Percentiles rank a stretch among this genome's conserved stretches.
Evolutionary conservation across 257 asterid genomes (phyloP).

Genomic region (Jacaranda mimosifolia): DNA sequence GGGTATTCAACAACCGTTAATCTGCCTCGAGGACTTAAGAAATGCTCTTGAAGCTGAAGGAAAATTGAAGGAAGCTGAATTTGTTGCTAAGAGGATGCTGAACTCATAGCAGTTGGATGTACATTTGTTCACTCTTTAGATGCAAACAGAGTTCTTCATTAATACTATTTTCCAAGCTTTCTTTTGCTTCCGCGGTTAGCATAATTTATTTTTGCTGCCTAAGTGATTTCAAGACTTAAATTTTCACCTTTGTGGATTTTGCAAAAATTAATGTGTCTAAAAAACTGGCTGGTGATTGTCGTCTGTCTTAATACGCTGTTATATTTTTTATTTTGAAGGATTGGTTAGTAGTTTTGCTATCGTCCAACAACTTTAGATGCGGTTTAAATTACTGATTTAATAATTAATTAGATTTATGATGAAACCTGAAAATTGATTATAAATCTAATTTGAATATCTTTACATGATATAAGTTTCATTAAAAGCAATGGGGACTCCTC

Average conservation of each 20-base stretch:
- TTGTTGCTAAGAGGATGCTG: constrained; percentile 71
- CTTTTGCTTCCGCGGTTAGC: neutral
- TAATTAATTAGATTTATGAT: too few species aligned
- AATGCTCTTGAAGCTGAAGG: constrained; percentile 66
- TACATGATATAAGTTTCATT: too few species aligned
- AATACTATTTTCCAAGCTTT: neutral
- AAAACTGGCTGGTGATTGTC: neutral
- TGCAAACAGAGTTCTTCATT: neutral
- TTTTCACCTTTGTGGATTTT: neutral
- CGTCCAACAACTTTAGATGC: too few species aligned
- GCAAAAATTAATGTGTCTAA: neutral
- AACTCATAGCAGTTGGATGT: constrained; percentile 20
- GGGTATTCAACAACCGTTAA: constrained; percentile 57
- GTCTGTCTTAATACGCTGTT: too few species aligned
- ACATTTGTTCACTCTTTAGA: constrained; percentile 10
- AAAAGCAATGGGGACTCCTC: too few species aligned
- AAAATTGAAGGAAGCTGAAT: constrained; percentile 73
- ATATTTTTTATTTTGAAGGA: too few species aligned
- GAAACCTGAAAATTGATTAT: too few species aligned
- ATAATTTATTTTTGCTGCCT: neutral
- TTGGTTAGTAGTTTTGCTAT: too few species aligned
- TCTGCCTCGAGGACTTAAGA: constrained; percentile 62
- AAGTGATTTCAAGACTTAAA: neutral
- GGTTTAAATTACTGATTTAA: too few species aligned
- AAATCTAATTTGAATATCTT: too few species aligned